Evolutionary conservation across 2,329 filamentous ascomycete species (phyloP), one percentile per base, ranked within the genome.

Genomic region (Fusarium agapanthi): DNA sequence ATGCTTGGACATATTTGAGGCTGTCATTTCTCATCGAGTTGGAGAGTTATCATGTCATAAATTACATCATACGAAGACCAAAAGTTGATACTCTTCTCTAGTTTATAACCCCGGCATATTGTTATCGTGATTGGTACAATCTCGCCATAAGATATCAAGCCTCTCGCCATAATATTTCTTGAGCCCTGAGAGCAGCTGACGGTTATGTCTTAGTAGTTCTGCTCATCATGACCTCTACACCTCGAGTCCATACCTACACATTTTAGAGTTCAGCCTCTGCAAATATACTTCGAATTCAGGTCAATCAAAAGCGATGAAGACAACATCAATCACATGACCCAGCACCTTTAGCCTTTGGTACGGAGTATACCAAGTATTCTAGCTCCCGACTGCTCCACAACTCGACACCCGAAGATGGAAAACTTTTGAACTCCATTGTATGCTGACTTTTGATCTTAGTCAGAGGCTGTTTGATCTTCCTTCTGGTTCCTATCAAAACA

Each of bases 351-450:
- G 47, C 58, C 51, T 44, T 73, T 40, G 34, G 32, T 34, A 34
- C 1, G 32, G 32, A 24, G 58, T 45, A 44, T 26, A 44, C 61
- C 35, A 35, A 47, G 63, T 50, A 35, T 51, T 51, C 48, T 51
- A 69, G 58, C 65, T 67, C 62, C 67, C 63, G 55, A 54, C 53
- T 65, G 59, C 67, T 77, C 75, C 75, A 77, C 75, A 69, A 68
- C 65, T 66, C 63, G 64, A 59, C 68, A 57, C 65, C 64, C 66
- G 68, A 69, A 71, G 73, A 73, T 74, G 43, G 66, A 77, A 77
- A 77, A 76, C 61, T 77, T 77, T 75, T 77, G 72, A 71, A 69
- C 71, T 51, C 54, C 51, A 63, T 67, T 61, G 35, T 44, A n/a
- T 7, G 43, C 65, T 51, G 35, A 59, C 53, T 69, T 28, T 69